Evolutionary conservation across 768 basidiomycete species (phyloP).

Genomic region (Podaxis mareebaensis): DNA sequence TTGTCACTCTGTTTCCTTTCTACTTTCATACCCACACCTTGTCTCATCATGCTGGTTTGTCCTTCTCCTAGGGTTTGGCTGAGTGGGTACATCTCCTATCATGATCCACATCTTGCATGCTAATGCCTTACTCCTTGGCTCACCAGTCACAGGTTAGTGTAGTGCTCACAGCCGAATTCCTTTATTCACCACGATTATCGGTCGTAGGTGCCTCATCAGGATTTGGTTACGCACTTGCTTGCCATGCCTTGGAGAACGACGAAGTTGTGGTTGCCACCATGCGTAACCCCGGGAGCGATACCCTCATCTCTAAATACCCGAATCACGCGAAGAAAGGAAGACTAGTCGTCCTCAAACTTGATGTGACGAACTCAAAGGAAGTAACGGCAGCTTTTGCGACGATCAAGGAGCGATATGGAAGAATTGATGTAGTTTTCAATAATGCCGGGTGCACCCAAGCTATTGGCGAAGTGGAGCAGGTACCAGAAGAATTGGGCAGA

Average conservation of each 20-base stretch:
- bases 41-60: not conserved
- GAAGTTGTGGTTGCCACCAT: slow-evolving; percentile 42
- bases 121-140: not conserved
- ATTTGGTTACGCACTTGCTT: slow-evolving; percentile 38
- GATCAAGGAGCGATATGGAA: slow-evolving; percentile 33
- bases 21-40: not conserved
- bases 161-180: too few species aligned
- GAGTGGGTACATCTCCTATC: not conserved
- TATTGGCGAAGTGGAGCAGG: slow-evolving; percentile 39
- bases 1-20: not conserved
- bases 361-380: slow-evolving; percentile 34
- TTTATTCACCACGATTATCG: not conserved
- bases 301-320: slow-evolving; percentile 30
- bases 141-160: slow-evolving; percentile 3
- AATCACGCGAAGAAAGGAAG: slow-evolving; percentile 13
- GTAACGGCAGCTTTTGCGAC: slow-evolving; percentile 32
- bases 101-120: too few species aligned
- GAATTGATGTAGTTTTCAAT: slow-evolving; percentile 34
- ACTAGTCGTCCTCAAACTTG: slow-evolving; percentile 36
- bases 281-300: slow-evolving; percentile 30
- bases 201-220: slow-evolving; percentile 27
- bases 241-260: slow-evolving; percentile 35
- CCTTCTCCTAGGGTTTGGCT: slow-evolving; percentile 10
- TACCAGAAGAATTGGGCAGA: slow-evolving; percentile 33
- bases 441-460: slow-evolving; percentile 37